Evolutionary conservation across 768 basidiomycete species (phyloP), one percentile per base, ranked within the genome.

Genomic region (Rhizopogon sp.): DNA sequence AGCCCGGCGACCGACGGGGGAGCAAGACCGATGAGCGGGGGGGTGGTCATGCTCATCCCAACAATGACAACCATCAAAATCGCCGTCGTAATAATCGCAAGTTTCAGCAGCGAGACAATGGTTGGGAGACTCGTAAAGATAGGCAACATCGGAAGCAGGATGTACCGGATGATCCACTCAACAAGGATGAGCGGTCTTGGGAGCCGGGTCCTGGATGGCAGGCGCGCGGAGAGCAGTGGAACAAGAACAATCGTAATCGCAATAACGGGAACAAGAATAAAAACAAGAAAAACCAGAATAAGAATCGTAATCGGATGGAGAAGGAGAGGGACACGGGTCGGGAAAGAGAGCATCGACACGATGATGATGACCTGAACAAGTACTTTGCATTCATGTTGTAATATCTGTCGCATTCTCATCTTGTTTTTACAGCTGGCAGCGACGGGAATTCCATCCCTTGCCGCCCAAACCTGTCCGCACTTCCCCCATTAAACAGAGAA

Each of bases 171-270:
- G 57, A 54, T 11, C 41, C 62, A 25, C 20, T 35, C 33, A 37
- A 55, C 2, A 69, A 63, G 44, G 79, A 79, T 64, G 81, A 85
- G 50, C 80, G 87, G 49, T 72, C 82, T 55, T 89, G 87, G 87
- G 85, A 87, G 60, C 87, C 87, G 55, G 84, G 84, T 39, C 79
- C 84, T 25, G 76, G 79, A 5, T 89, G 87, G 87, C 79, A 84
- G 56, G 66, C 79, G 50, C 75, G 65, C 39, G 60, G 45, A 39
- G 71, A 68, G 25, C 73, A 72, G 20, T 59, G 63, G 29, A 69
- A 80, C 52, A 75, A 77, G 47, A 66, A 57, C 55, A 69, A 69
- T 25, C 69, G 68, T 22, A 60, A 62, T 39, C 74, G 73, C 50
- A 66, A 70, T 39, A 73, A 76, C 68, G 78, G 50, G 28, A 73